Percentiles rank a stretch among this genome's conserved stretches.
Evolutionary conservation across 2,329 filamentous ascomycete species (phyloP).

Genomic region (Xylaria sp.): DNA sequence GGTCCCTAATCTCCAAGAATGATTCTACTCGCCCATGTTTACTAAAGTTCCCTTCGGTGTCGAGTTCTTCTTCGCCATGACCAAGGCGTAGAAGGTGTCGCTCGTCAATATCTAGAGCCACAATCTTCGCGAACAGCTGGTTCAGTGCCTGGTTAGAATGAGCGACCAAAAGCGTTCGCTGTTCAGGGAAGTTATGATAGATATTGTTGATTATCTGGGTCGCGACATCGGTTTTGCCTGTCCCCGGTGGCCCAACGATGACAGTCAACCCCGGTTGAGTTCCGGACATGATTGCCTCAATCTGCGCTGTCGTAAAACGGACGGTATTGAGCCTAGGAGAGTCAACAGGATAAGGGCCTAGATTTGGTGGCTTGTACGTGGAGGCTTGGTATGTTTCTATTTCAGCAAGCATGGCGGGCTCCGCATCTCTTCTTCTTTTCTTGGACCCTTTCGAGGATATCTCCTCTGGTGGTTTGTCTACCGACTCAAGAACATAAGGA

Average conservation of each 20-base stretch:
- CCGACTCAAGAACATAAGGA: slow-evolving; percentile 81
- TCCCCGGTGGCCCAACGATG: slow-evolving; percentile 93
- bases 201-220: slow-evolving; percentile 99
- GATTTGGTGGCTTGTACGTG: slow-evolving; percentile 87
- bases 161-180: slow-evolving; percentile 89
- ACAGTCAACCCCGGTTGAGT: slow-evolving; percentile 93
- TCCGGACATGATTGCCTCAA: slow-evolving; percentile 91
- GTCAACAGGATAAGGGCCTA: slow-evolving; percentile 87
- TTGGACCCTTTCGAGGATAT: slow-evolving; percentile 69
- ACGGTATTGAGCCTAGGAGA: slow-evolving; percentile 80
- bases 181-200: slow-evolving; percentile 94
- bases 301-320: slow-evolving; percentile 88
- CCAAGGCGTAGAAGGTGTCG: slow-evolving; percentile 90
- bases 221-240: slow-evolving; percentile 98
- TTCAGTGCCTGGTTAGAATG: slow-evolving; percentile 98
- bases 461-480: slow-evolving; percentile 58
- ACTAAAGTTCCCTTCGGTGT: slow-evolving; percentile 85
- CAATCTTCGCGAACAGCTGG: slow-evolving; percentile 96
- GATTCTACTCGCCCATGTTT: slow-evolving; percentile 95
- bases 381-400: slow-evolving; percentile 78
- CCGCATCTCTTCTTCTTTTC: slow-evolving; percentile 82
- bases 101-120: slow-evolving; percentile 94
- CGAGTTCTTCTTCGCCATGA: slow-evolving; percentile 93
- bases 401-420: slow-evolving; percentile 66
- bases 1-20: slow-evolving; percentile 85